Conservation (phyloP, 352 stramenopile genomes). For the Globisporangium solare region DNA sequence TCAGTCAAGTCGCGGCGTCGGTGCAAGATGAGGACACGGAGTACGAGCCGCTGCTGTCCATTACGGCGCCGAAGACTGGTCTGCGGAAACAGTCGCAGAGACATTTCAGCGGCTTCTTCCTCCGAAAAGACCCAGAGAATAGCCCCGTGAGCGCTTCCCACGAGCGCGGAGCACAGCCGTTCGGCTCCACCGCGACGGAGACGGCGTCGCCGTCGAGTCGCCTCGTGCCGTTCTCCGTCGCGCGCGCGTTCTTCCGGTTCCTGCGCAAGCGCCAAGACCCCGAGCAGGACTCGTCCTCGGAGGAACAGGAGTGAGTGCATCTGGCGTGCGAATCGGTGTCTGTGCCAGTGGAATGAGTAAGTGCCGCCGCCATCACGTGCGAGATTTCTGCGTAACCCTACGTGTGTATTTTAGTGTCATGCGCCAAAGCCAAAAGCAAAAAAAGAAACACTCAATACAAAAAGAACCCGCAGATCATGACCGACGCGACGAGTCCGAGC, state of each 20-base stretch:
- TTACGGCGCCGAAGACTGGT: background rate
- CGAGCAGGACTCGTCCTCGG: conserved; percentile 15
- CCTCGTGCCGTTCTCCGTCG: conserved; percentile 54
- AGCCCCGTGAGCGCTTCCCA: background rate
- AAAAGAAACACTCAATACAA: conserved; percentile 12
- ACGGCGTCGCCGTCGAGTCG: conserved; percentile 9
- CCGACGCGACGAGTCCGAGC: conserved; percentile 47
- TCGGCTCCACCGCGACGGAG: background rate
- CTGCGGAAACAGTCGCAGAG: background rate
- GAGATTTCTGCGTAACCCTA: no score
- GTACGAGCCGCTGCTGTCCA: conserved; percentile 10
- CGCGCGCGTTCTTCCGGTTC: conserved; percentile 63
- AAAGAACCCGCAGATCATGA: conserved; percentile 37
- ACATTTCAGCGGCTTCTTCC: conserved; percentile 9
- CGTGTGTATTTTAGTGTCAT: no score
- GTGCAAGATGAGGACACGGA: conserved; percentile 33
- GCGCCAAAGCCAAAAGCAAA: background rate
- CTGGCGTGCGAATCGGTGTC: background rate
- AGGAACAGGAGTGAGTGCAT: conserved; percentile 11
- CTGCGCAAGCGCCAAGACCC: conserved; percentile 36
- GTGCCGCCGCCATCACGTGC: no score
- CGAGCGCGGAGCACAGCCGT: no score
- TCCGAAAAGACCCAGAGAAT: conserved; percentile 6
- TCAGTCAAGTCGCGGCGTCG: conserved; percentile 49
- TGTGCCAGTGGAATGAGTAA: conserved; percentile 3